phyloP scores from a whole-genome alignment of 768 basidiomycete genomes.

The Lactarius indigo region DNA sequence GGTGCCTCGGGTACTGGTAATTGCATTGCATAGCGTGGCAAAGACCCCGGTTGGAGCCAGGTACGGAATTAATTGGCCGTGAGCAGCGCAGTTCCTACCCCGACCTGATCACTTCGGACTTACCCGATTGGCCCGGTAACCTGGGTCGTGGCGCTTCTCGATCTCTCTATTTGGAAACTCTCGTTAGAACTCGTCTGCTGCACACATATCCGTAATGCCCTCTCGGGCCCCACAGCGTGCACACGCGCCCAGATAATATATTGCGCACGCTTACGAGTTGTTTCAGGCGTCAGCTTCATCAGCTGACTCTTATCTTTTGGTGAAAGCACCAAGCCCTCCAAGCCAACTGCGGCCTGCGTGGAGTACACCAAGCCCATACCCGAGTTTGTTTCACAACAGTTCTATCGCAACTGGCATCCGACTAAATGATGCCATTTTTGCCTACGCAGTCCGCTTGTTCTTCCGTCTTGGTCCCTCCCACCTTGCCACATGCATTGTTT shows the following conservation, averaged over 20 bases:
- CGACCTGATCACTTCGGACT: conserved; percentile 2
- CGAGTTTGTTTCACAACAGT: background rate
- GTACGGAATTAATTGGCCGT: background rate
- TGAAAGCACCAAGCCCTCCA: background rate
- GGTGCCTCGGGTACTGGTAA: conserved; percentile 2
- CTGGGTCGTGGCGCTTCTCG: conserved; percentile 3
- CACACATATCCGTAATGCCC: conserved; percentile 8
- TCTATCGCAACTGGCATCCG: background rate
- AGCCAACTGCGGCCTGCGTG: conserved; percentile 10
- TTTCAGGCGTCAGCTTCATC: conserved; percentile 8
- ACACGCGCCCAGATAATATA: conserved; percentile 6
- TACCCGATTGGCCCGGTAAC: background rate
- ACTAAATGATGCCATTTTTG: background rate
- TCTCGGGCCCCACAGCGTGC: conserved; percentile 10
- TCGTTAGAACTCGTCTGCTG: conserved; percentile 1
- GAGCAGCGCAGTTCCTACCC: background rate
- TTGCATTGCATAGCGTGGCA: conserved; percentile 7
- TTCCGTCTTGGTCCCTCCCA: background rate
- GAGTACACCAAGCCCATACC: background rate
- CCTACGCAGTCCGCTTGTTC: background rate
- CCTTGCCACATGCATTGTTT: background rate
- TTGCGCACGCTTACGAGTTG: conserved; percentile 2
- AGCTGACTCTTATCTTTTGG: conserved; percentile 11
- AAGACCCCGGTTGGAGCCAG: background rate
- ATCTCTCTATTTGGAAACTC: conserved; percentile 15